These are phyloP conservation scores for Talaromyces liani DNA, from an alignment of 495 filamentous ascomycete species.

Conservation along the genomic window DNA sequence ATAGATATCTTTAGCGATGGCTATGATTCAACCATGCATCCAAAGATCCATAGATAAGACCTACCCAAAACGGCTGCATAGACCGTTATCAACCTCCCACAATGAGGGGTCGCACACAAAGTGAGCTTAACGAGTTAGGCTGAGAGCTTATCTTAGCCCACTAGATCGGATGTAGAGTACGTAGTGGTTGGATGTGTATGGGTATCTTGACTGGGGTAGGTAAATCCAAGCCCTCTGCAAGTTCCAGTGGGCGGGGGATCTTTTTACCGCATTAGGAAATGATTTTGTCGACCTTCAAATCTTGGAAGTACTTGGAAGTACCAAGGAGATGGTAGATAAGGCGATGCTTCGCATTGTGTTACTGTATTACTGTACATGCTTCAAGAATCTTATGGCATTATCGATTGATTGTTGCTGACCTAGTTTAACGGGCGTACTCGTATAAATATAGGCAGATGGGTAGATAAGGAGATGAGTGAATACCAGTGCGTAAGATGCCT, in stretches of 20 bases:
- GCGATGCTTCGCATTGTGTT: not conserved
- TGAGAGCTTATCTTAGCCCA: not conserved
- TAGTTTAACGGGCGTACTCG: not conserved
- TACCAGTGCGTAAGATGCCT: not conserved
- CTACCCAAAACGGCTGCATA: not conserved
- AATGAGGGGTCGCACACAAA: not conserved
- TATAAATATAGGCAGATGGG: not conserved
- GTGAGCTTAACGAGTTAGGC: not conserved
- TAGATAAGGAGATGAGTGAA: not conserved
- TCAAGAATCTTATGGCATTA: not conserved
- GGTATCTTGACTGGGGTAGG: not conserved
- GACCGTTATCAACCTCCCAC: not conserved
- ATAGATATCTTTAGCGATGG: not conserved
- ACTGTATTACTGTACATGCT: not conserved
- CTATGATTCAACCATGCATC: slow-evolving; percentile 13
- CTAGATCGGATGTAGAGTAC: not conserved
- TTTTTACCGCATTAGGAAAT: slow-evolving; percentile 4
- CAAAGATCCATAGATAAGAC: slow-evolving; percentile 3
- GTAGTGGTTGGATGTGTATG: not conserved
- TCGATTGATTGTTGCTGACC: not conserved
- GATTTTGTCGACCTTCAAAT: not conserved
- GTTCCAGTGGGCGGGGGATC: not conserved
- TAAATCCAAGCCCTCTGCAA: not conserved
- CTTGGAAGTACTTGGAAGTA: not conserved
- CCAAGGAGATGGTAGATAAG: not conserved